phyloP scores from a whole-genome alignment of 1,284 basidiomycete species.

The Neonothopanus nambi region DNA sequence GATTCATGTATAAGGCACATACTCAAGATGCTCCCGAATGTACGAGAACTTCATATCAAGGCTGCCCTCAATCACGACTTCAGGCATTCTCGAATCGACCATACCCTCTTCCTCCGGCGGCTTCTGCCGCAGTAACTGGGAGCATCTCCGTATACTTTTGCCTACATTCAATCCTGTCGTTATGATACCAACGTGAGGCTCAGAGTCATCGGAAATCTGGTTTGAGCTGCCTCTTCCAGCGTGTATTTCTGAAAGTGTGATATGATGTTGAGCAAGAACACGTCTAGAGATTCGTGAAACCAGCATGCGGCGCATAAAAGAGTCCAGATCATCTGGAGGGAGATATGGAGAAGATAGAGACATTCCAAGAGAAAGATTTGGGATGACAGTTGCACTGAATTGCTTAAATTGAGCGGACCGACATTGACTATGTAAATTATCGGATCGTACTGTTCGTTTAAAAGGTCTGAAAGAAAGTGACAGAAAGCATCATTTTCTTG shows the following conservation, averaged over 20 bases:
- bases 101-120: conserved; percentile 38
- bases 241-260: conserved; percentile 72
- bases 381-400: conserved; percentile 71
- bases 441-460: conserved; percentile 73
- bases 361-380: conserved; percentile 73
- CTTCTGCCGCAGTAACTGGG: conserved; percentile 54
- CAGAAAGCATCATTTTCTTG: conserved; percentile 83
- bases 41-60: conserved; percentile 77
- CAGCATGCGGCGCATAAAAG: conserved; percentile 91
- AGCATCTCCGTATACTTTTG: conserved; percentile 71
- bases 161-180: conserved; percentile 75
- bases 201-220: conserved; percentile 28
- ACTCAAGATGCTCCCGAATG: conserved; percentile 88
- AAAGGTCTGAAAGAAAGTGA: conserved; percentile 60
- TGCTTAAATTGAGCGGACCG: background rate
- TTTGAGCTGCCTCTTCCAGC: conserved; percentile 34
- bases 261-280: conserved; percentile 88
- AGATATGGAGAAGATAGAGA: conserved; percentile 80
- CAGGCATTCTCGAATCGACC: conserved; percentile 48
- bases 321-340: conserved; percentile 76
- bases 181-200: conserved; percentile 85
- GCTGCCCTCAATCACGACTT: conserved; percentile 76
- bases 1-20: conserved; percentile 24
- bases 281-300: conserved; percentile 87
- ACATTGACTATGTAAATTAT: background rate